These are phyloP conservation scores for Vararia minispora DNA, from an alignment of 768 basidiomycete genomes.

Conservation along the genomic window DNA sequence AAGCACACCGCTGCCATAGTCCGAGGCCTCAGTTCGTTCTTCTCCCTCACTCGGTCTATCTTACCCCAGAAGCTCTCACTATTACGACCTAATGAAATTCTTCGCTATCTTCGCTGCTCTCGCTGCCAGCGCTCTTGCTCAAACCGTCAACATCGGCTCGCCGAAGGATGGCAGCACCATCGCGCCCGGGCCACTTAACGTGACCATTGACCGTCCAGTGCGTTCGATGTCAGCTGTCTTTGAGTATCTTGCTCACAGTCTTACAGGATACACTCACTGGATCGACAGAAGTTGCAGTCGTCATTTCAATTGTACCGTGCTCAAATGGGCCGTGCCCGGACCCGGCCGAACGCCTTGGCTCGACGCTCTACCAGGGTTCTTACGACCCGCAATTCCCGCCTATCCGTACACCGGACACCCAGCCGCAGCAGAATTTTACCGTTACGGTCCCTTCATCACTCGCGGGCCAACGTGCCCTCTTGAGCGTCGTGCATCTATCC, in stretches of 20 bases:
- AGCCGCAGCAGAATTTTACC: background rate
- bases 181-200: background rate
- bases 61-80: too few species aligned
- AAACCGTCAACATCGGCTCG: slow-evolving; percentile 1
- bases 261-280: slow-evolving; percentile 1
- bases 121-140: background rate
- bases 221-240: background rate
- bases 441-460: background rate
- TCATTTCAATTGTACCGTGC: background rate
- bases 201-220: slow-evolving; percentile 1
- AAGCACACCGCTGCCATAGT: too few species aligned
- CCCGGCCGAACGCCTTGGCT: background rate
- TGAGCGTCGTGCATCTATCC: slow-evolving; percentile 3
- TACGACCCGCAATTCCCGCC: slow-evolving; percentile 1
- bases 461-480: background rate
- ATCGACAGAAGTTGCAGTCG: slow-evolving; percentile 2
- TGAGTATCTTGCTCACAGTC: background rate
- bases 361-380: slow-evolving; percentile 2
- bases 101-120: background rate
- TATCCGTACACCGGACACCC: background rate
- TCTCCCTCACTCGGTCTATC: too few species aligned
- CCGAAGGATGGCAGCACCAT: background rate
- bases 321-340: background rate
- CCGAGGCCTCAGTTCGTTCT: too few species aligned
- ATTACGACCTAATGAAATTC: too few species aligned